Conservation (phyloP, 257 asterid species). For the Galeopsis tetrahit region DNA sequence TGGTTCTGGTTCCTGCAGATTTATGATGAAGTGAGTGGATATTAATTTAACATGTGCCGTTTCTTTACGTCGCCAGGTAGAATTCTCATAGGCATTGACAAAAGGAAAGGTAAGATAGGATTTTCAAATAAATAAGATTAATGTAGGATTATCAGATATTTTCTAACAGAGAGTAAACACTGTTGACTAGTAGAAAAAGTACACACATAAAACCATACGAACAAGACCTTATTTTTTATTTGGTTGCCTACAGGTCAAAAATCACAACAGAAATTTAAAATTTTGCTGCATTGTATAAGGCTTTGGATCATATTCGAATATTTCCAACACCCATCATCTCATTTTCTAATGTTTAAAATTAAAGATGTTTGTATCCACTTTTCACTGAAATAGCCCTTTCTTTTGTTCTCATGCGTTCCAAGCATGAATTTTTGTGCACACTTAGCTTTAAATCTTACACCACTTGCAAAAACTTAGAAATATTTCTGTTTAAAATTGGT, state of each 20-base stretch:
- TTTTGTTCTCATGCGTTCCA: background rate
- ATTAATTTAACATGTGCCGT: background rate
- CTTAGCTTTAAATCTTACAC: background rate
- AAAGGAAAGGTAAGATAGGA: constrained; percentile 12
- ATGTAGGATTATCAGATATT: background rate
- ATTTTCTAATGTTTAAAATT: background rate
- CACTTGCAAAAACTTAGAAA: background rate
- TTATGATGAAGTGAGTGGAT: background rate
- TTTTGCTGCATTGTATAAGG: background rate
- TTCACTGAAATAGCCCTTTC: background rate
- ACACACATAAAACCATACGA: constrained; percentile 8
- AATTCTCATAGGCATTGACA: constrained; percentile 7
- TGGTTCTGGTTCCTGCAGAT: constrained; percentile 85
- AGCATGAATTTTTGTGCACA: background rate
- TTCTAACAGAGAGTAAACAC: background rate
- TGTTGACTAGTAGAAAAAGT: background rate
- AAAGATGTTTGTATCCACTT: background rate
- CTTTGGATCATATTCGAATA: background rate
- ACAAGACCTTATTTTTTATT: background rate
- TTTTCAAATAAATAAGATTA: background rate
- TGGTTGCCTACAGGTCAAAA: background rate
- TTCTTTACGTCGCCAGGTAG: constrained; percentile 1
- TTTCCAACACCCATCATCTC: background rate
- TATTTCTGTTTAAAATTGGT: background rate
- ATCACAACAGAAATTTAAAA: background rate